Evolutionary conservation across 352 stramenopile genomes (phyloP).

Genomic region (Phytophthora citricola): DNA sequence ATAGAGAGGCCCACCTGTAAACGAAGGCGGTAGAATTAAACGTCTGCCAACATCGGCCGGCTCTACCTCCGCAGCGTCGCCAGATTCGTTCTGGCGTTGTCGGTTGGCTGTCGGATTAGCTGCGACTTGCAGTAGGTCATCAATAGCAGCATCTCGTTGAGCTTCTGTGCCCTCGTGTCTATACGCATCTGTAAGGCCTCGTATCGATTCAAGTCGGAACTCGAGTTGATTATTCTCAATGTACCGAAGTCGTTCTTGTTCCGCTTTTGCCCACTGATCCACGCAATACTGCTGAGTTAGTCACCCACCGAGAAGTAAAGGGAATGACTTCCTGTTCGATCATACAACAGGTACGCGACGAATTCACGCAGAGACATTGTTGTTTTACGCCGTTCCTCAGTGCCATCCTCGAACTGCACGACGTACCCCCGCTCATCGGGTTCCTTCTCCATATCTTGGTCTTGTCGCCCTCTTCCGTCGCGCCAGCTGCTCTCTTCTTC

Average conservation of each 20-base stretch:
- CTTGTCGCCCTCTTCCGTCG: too few relatives aligned
- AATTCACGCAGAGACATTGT: constrained; percentile 12
- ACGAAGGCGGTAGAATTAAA: background rate
- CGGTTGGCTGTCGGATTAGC: background rate
- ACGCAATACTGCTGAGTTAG: constrained; percentile 16
- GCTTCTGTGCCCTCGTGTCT: background rate
- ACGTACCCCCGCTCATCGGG: too few relatives aligned
- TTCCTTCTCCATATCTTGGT: too few relatives aligned
- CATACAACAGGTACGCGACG: constrained; percentile 3
- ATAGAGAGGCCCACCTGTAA: background rate
- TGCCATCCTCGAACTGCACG: too few relatives aligned
- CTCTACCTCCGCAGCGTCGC: background rate
- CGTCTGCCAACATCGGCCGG: background rate
- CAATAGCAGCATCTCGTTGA: background rate
- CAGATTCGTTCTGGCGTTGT: background rate
- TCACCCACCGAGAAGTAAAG: background rate
- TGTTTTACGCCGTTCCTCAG: too few relatives aligned
- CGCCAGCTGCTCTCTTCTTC: too few relatives aligned
- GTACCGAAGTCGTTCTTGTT: constrained; percentile 4
- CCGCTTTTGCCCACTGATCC: constrained; percentile 11
- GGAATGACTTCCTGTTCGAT: background rate
- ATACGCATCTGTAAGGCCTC: background rate
- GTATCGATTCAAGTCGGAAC: background rate
- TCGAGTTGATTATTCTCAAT: background rate
- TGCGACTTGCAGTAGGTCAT: background rate